phyloP scores from a whole-genome alignment of 1,284 basidiomycete genomes.

The Tilletia horrida region DNA sequence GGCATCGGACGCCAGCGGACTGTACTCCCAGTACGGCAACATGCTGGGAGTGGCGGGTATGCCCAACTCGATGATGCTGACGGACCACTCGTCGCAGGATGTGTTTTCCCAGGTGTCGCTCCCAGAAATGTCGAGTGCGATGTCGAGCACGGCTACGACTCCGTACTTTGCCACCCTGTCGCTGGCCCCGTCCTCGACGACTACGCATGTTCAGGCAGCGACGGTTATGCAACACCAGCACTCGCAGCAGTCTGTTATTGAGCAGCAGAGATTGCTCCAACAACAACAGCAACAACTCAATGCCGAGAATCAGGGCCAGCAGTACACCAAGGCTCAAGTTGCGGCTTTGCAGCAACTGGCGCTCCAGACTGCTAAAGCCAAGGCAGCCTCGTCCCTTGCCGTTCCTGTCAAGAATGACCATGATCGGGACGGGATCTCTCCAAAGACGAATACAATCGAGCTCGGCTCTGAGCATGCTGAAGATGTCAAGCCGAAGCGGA shows the following conservation, averaged over 20 bases:
- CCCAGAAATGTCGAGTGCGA: neutral
- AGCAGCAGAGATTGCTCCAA: neutral
- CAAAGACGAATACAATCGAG: neutral
- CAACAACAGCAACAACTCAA: constrained; percentile 11
- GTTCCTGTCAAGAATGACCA: neutral
- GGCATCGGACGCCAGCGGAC: constrained; percentile 6
- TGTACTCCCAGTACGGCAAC: neutral
- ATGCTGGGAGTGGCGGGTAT: constrained; percentile 1
- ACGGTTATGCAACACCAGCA: constrained; percentile 11
- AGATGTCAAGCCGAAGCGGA: neutral
- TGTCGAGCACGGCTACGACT: neutral
- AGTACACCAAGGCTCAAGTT: neutral
- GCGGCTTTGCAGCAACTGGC: neutral
- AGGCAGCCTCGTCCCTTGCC: neutral
- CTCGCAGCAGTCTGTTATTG: neutral
- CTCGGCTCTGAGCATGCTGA: neutral
- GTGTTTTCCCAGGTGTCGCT: neutral
- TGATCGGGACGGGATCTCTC: neutral
- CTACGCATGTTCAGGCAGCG: neutral
- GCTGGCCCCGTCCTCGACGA: neutral
- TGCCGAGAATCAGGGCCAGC: neutral
- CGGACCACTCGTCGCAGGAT: neutral
- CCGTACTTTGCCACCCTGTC: neutral
- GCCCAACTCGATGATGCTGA: neutral
- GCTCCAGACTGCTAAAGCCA: neutral